Conservation (phyloP, 495 filamentous ascomycete species). For the Neurospora sp. region DNA sequence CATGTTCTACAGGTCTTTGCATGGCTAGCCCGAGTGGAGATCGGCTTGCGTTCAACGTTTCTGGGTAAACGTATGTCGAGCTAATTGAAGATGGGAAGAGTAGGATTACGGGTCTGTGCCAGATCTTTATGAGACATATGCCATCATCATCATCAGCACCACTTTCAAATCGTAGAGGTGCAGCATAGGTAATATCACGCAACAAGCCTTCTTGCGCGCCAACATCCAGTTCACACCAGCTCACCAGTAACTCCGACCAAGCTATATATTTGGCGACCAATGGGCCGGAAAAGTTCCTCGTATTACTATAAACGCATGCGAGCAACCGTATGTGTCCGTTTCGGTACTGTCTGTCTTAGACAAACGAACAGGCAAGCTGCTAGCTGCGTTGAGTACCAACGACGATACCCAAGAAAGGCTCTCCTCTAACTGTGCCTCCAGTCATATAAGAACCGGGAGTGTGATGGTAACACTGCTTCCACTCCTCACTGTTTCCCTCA, state of each 20-base stretch:
- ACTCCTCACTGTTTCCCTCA: neutral
- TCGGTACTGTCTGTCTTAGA: neutral
- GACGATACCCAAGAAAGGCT: neutral
- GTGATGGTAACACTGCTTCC: neutral
- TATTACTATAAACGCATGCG: neutral
- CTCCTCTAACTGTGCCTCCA: neutral
- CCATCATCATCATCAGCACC: neutral
- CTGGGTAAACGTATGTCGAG: neutral
- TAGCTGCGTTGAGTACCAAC: neutral
- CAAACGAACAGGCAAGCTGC: neutral
- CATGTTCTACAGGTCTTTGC: neutral
- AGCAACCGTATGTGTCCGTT: neutral
- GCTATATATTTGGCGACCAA: neutral
- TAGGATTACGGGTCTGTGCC: neutral
- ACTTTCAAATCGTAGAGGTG: neutral
- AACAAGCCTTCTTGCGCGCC: neutral
- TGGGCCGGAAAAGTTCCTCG: neutral
- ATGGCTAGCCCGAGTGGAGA: neutral
- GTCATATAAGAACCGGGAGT: neutral
- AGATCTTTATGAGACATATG: neutral
- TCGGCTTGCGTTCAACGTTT: neutral
- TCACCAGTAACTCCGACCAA: neutral
- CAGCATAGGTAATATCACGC: neutral
- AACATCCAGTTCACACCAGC: neutral
- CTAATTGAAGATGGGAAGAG: neutral